Evolutionary conservation across 2,329 filamentous ascomycete genomes (phyloP).

Genomic region (Beauveria caledonica): DNA sequence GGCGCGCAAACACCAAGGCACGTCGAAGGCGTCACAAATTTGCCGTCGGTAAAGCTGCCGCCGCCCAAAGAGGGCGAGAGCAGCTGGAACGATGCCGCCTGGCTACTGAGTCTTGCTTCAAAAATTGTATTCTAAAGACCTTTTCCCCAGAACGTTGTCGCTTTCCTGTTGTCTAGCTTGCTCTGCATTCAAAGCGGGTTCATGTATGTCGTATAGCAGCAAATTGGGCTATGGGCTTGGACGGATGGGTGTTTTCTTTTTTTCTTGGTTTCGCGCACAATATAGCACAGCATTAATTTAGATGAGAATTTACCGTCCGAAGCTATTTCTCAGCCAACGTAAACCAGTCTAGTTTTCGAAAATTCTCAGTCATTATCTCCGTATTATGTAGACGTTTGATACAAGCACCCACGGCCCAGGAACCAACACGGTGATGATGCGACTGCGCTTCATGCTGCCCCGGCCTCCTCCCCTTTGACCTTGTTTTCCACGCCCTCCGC

Average conservation of each 20-base stretch:
- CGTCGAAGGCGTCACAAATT: conserved; percentile 32
- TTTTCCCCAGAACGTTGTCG: not conserved
- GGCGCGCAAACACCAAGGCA: conserved; percentile 28
- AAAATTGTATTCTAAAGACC: conserved; percentile 46
- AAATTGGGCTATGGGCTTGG: not conserved
- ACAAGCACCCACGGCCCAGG: no score
- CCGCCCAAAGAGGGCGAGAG: conserved; percentile 45
- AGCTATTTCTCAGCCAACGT: no score
- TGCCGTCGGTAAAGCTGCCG: conserved; percentile 39
- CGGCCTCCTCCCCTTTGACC: no score
- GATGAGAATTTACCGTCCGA: no score
- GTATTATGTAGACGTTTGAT: no score
- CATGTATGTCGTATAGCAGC: not conserved
- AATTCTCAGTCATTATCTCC: no score
- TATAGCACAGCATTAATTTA: not conserved
- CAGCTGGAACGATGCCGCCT: conserved; percentile 59
- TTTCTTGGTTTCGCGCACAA: not conserved
- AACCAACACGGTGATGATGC: no score
- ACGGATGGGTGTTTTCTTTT: not conserved
- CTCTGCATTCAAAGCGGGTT: not conserved
- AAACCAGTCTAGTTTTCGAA: no score
- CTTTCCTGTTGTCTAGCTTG: not conserved
- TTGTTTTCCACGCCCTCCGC: no score
- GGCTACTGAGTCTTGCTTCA: conserved; percentile 57
- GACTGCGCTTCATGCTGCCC: no score